These are phyloP conservation scores for Plectosphaerella plurivora DNA, from an alignment of 2,329 filamentous ascomycete genomes.

Conservation along the genomic window DNA sequence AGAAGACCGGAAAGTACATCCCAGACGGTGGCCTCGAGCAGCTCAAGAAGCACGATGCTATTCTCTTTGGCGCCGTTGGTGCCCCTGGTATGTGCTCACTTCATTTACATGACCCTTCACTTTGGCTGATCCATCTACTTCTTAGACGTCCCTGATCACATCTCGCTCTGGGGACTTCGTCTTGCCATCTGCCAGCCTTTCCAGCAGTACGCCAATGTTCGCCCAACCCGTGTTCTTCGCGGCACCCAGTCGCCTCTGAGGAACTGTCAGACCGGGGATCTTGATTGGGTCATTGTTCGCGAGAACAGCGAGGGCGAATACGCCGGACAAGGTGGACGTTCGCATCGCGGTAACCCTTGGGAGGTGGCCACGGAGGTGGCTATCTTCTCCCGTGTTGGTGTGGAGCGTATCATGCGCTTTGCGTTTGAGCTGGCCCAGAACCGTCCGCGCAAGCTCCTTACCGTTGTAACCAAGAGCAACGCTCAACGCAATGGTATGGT, in stretches of 20 bases:
- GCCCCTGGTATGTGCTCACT: slow-evolving; percentile 31
- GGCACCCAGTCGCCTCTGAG: slow-evolving; percentile 52
- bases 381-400: slow-evolving; percentile 57
- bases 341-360: slow-evolving; percentile 54
- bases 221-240: slow-evolving; percentile 54
- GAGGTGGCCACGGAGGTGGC: slow-evolving; percentile 59
- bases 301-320: slow-evolving; percentile 67
- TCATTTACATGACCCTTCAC: neutral
- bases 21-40: slow-evolving; percentile 49
- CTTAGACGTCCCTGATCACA: slow-evolving; percentile 41
- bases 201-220: slow-evolving; percentile 64
- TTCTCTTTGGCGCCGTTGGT: slow-evolving; percentile 61
- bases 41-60: slow-evolving; percentile 46
- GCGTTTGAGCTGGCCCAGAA: slow-evolving; percentile 57
- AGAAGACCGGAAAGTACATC: slow-evolving; percentile 61
- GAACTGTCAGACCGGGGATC: slow-evolving; percentile 42
- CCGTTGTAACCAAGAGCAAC: slow-evolving; percentile 63
- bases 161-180: slow-evolving; percentile 61
- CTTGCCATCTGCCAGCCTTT: slow-evolving; percentile 60
- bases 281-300: slow-evolving; percentile 63
- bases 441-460: slow-evolving; percentile 52
- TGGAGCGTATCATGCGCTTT: slow-evolving; percentile 57
- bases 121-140: neutral
- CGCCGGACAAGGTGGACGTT: slow-evolving; percentile 59
- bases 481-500: slow-evolving; percentile 65